Evolutionary conservation across 371 early-diverging fungal genomes (phyloP).

Genomic region (Fennellomyces sp.): DNA sequence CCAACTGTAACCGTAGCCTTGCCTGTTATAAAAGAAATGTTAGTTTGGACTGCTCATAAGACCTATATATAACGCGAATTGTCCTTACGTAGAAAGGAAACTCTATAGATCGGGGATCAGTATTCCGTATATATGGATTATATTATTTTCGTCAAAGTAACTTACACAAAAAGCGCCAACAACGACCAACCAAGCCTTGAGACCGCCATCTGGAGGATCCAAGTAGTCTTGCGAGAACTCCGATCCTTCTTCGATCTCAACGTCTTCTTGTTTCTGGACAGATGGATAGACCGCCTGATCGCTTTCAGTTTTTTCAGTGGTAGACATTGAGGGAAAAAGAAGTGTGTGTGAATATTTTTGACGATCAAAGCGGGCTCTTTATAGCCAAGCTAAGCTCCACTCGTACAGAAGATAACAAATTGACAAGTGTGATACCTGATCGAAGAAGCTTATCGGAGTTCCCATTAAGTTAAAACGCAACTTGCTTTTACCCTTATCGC

Average conservation of each 20-base stretch:
- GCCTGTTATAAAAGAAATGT: constrained; percentile 14
- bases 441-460: too few relatives aligned
- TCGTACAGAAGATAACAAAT: too few relatives aligned
- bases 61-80: not conserved
- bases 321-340: too few relatives aligned
- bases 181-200: constrained; percentile 28
- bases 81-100: constrained; percentile 33
- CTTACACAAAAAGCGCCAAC: constrained; percentile 34
- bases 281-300: not conserved
- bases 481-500: too few relatives aligned
- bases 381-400: too few relatives aligned
- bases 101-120: constrained; percentile 13
- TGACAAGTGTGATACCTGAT: too few relatives aligned
- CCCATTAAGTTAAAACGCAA: too few relatives aligned
- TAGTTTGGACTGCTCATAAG: too few relatives aligned
- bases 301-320: not conserved
- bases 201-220: constrained; percentile 29
- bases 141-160: too few relatives aligned
- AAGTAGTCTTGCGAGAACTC: not conserved
- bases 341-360: too few relatives aligned
- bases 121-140: not conserved
- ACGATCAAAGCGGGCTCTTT: too few relatives aligned
- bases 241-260: not conserved
- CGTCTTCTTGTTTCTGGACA: not conserved
- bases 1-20: constrained; percentile 35